Conservation (phyloP, 2,329 filamentous ascomycete species). For the Thelonectria rubi region DNA sequence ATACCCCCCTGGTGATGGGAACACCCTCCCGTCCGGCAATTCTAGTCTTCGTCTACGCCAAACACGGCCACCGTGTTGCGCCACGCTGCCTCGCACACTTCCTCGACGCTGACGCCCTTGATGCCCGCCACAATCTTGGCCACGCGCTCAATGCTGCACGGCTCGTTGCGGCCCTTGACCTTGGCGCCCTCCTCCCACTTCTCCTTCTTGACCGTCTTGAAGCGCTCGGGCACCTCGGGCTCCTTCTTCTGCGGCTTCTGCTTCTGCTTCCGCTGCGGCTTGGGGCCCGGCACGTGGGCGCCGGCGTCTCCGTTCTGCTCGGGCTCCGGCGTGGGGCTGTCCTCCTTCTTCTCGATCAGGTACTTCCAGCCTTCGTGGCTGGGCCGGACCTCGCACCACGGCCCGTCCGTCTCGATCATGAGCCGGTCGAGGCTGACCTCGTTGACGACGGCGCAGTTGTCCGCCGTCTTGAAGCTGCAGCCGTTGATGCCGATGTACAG, state of each 20-base stretch:
- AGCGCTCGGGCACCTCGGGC: constrained; percentile 74
- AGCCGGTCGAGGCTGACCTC: constrained; percentile 80
- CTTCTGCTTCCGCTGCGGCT: constrained; percentile 52
- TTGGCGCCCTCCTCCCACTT: constrained; percentile 88
- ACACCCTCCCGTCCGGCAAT: constrained; percentile 17
- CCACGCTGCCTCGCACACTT: constrained; percentile 89
- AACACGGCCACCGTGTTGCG: constrained; percentile 84
- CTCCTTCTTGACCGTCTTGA: constrained; percentile 93
- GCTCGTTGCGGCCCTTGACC: constrained; percentile 96
- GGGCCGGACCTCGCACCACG: constrained; percentile 95
- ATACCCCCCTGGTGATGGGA: constrained; percentile 40
- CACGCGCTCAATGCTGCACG: constrained; percentile 84
- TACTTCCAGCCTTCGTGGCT: constrained; percentile 86
- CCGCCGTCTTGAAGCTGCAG: constrained; percentile 92
- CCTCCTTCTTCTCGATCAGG: constrained; percentile 56
- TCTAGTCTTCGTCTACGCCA: constrained; percentile 61
- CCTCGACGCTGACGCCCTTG: constrained; percentile 80
- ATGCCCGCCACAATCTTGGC: constrained; percentile 89
- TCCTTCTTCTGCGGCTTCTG: constrained; percentile 66
- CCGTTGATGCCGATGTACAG: constrained; percentile 96
- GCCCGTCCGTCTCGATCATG: constrained; percentile 96
- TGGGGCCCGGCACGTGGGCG: constrained; percentile 30
- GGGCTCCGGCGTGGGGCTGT: constrained; percentile 30
- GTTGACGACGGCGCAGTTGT: constrained; percentile 87
- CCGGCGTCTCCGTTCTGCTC: constrained; percentile 37